phyloP scores from a whole-genome alignment of 495 filamentous ascomycete species.

The Trypethelium eluteriae region DNA sequence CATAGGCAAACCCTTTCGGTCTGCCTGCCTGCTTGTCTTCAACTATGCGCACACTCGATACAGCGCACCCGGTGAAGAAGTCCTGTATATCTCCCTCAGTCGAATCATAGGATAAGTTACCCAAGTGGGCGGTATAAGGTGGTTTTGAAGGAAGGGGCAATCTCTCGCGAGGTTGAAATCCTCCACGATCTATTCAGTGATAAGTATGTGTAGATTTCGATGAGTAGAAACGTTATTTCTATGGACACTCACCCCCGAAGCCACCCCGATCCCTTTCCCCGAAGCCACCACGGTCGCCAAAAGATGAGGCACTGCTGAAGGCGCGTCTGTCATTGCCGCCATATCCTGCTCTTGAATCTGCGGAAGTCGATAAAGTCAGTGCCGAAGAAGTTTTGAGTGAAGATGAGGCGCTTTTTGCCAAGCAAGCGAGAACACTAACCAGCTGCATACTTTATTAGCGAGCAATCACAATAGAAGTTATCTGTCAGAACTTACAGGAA shows the following conservation, averaged over 20 bases:
- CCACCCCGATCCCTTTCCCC: neutral
- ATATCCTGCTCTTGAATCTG: constrained; percentile 2
- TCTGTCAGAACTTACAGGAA: constrained; percentile 50
- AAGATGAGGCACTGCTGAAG: constrained; percentile 7
- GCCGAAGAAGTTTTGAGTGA: neutral
- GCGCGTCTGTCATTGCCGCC: constrained; percentile 17
- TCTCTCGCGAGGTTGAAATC: constrained; percentile 56
- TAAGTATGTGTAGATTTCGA: neutral
- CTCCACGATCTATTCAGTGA: constrained; percentile 12
- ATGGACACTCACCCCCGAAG: neutral
- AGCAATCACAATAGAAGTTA: neutral
- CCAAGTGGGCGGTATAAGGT: constrained; percentile 89
- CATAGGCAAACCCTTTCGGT: constrained; percentile 97
- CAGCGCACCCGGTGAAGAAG: constrained; percentile 75
- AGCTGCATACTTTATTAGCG: constrained; percentile 18
- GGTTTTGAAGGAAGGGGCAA: constrained; percentile 83
- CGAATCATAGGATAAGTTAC: constrained; percentile 91
- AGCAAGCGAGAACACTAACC: constrained; percentile 18
- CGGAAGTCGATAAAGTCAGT: neutral
- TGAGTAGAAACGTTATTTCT: neutral
- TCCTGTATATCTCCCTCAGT: constrained; percentile 70
- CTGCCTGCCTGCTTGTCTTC: constrained; percentile 85
- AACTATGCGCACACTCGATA: constrained; percentile 86
- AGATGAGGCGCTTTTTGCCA: neutral
- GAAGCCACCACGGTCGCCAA: constrained; percentile 1